Percentiles rank a stretch among this genome's conserved stretches.
Evolutionary conservation across 805 yeast genomes (phyloP).

Genomic region (Huiozyma sinensis): DNA sequence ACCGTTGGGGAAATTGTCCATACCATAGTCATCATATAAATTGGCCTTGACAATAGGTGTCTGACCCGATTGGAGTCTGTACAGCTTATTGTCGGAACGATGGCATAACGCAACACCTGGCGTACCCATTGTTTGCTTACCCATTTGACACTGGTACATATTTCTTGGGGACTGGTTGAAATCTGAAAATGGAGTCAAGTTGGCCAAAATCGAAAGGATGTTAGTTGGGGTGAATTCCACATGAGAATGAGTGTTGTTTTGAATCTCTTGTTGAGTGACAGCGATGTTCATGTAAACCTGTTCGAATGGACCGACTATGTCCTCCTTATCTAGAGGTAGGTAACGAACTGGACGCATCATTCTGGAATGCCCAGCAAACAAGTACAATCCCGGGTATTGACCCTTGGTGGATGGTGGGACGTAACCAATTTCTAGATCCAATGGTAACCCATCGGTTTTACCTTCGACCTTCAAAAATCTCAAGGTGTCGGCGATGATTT

Average conservation of each 20-base stretch:
- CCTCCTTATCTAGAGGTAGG: slow-evolving; percentile 72
- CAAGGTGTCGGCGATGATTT: slow-evolving; percentile 75
- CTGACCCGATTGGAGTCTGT: slow-evolving; percentile 89
- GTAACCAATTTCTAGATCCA: slow-evolving; percentile 83
- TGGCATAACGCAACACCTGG: slow-evolving; percentile 93
- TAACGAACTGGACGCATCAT: slow-evolving; percentile 95
- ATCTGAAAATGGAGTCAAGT: slow-evolving; percentile 95
- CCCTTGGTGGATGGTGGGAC: slow-evolving; percentile 95
- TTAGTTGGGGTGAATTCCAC: slow-evolving; percentile 94
- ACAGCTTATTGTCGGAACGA: slow-evolving; percentile 89
- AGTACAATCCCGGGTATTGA: slow-evolving; percentile 90
- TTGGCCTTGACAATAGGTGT: slow-evolving; percentile 94
- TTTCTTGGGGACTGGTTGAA: slow-evolving; percentile 98
- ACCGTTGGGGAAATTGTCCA: slow-evolving; percentile 98
- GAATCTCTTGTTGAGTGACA: slow-evolving; percentile 85
- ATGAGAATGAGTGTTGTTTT: slow-evolving; percentile 71
- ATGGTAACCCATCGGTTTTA: slow-evolving; percentile 54
- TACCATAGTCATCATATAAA: slow-evolving; percentile 88
- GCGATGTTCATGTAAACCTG: slow-evolving; percentile 96
- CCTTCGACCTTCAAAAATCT: slow-evolving; percentile 91
- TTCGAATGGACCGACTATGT: slow-evolving; percentile 93
- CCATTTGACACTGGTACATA: slow-evolving; percentile 99
- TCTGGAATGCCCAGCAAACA: slow-evolving; percentile 87
- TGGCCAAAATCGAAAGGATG: slow-evolving; percentile 87
- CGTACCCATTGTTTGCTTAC: slow-evolving; percentile 99